phyloP scores from a whole-genome alignment of 129 eudicot species.

The Artemisia argyi region DNA sequence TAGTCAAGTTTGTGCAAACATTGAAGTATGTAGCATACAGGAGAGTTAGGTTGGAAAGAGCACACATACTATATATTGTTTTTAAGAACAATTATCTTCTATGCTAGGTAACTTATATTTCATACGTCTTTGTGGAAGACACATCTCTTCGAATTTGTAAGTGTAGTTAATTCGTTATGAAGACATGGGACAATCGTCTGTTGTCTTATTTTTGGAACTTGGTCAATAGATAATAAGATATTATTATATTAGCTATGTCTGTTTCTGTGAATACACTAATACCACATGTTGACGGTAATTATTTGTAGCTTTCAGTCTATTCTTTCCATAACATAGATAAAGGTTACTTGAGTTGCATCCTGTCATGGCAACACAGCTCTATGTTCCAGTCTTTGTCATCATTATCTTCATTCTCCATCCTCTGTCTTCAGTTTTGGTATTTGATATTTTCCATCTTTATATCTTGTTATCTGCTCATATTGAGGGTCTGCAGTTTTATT shows the following conservation, averaged over 20 bases:
- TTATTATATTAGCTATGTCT: background rate
- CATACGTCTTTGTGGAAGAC: too few relatives aligned
- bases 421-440: background rate
- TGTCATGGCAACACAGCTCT: background rate
- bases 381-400: background rate
- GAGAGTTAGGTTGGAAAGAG: too few relatives aligned
- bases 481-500: background rate
- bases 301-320: conserved; percentile 13
- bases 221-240: background rate
- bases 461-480: background rate
- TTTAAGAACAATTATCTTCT: too few relatives aligned
- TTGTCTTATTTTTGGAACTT: background rate
- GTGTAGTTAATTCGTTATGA: background rate
- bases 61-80: too few relatives aligned
- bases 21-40: too few relatives aligned
- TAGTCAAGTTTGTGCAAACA: too few relatives aligned
- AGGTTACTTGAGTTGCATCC: conserved; percentile 5
- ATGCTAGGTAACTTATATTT: too few relatives aligned
- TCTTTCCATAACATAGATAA: conserved; percentile 1
- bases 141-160: background rate
- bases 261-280: background rate
- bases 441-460: conserved; percentile 5
- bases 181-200: conserved; percentile 10
- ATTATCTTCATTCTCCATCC: background rate
- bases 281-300: background rate